Percentiles rank a stretch among this genome's conserved stretches.
Evolutionary conservation across 2,329 filamentous ascomycete species (phyloP).

Genomic region (Pseudogymnoascus sp.): DNA sequence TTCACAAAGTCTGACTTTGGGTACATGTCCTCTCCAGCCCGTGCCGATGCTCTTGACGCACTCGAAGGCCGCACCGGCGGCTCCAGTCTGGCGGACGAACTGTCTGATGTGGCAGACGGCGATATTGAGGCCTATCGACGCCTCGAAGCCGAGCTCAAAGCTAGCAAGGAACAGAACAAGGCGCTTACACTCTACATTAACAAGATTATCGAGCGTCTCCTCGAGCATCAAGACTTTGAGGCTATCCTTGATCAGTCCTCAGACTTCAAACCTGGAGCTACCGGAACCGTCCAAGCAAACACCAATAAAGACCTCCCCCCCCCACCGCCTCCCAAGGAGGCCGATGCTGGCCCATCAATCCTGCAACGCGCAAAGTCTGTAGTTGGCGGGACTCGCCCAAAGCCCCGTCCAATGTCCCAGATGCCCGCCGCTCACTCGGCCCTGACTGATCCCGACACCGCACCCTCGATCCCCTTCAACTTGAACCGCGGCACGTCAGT

Average conservation of each 20-base stretch:
- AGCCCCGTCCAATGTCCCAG: constrained; percentile 48
- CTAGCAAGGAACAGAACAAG: constrained; percentile 88
- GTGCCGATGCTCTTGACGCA: constrained; percentile 56
- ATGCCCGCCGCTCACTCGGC: constrained; percentile 38
- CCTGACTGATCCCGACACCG: constrained; percentile 60
- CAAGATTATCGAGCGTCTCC: constrained; percentile 91
- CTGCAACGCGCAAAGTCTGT: constrained; percentile 55
- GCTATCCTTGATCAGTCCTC: constrained; percentile 78
- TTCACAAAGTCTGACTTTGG: constrained; percentile 77
- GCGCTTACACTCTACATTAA: constrained; percentile 96
- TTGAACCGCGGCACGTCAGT: constrained; percentile 46
- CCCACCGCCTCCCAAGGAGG: constrained; percentile 51
- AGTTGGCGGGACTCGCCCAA: constrained; percentile 41
- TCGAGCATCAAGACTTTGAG: constrained; percentile 93
- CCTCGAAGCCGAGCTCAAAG: constrained; percentile 69
- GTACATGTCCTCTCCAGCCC: constrained; percentile 50
- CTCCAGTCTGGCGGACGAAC: constrained; percentile 76
- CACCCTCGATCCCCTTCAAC: constrained; percentile 65
- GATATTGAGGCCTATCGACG: constrained; percentile 55
- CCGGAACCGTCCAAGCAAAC: constrained; percentile 25
- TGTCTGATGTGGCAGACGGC: constrained; percentile 60
- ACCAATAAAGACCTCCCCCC: constrained; percentile 77
- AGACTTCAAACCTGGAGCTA: constrained; percentile 42
- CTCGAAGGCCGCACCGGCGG: constrained; percentile 45
- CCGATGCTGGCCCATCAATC: constrained; percentile 38